phyloP scores from a whole-genome alignment of 208 protist genomes.

The Naegleria fowleri region DNA sequence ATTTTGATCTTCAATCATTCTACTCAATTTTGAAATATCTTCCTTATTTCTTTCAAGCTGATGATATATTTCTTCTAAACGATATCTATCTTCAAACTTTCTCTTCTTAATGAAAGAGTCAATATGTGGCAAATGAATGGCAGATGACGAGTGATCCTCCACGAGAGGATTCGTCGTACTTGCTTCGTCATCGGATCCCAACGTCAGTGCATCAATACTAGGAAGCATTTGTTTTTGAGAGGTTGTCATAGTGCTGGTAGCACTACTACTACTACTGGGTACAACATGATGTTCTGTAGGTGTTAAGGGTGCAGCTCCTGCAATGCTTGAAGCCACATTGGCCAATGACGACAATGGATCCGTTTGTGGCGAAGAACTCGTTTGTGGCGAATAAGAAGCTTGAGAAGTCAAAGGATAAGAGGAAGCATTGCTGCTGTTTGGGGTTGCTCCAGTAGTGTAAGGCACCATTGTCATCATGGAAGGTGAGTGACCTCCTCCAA shows the following conservation, averaged over 20 bases:
- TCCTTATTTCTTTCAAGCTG: background rate
- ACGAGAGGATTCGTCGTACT: background rate
- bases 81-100: background rate
- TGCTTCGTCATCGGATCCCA: background rate
- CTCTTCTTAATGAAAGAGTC: background rate
- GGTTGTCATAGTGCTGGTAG: no score
- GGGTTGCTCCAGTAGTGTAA: no score
- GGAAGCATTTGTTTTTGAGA: background rate
- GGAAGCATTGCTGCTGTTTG: background rate
- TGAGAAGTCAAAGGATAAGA: background rate
- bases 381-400: background rate
- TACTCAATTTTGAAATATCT: background rate
- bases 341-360: background rate
- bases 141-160: background rate
- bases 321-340: background rate
- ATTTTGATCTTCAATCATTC: background rate
- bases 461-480: no score
- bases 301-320: no score
- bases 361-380: background rate
- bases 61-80: background rate
- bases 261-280: no score
- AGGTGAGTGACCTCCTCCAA: background rate
- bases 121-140: background rate
- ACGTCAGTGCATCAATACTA: background rate
- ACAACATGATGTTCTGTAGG: no score